These are phyloP conservation scores for Bipolaris cookei DNA, from an alignment of 2,329 filamentous ascomycete genomes.

Conservation along the genomic window DNA sequence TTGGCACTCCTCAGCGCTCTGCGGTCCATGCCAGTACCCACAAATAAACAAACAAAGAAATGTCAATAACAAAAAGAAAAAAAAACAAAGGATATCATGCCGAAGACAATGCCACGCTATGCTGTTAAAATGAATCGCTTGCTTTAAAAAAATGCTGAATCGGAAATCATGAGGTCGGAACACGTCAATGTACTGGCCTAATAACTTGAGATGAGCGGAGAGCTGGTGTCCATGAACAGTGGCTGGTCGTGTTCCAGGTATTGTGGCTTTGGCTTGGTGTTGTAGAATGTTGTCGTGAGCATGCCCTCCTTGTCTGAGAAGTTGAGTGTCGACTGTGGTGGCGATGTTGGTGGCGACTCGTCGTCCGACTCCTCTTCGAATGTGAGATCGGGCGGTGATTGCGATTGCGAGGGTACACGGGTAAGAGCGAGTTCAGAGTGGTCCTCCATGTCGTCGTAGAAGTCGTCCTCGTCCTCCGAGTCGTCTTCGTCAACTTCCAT, in stretches of 20 bases:
- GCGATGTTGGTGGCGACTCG: conserved; percentile 56
- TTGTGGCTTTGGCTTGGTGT: conserved; percentile 46
- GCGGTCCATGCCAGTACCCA: conserved; percentile 21
- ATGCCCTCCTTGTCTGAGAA: conserved; percentile 57
- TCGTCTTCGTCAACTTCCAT: conserved; percentile 52
- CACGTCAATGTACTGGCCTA: conserved; percentile 36
- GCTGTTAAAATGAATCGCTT: conserved; percentile 44
- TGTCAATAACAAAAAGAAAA: conserved; percentile 9
- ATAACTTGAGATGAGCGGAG: conserved; percentile 51
- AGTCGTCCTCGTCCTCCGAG: conserved; percentile 52
- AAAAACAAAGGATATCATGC: conserved; percentile 36
- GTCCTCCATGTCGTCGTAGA: conserved; percentile 56
- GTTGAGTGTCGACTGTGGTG: conserved; percentile 53
- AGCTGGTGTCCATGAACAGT: conserved; percentile 51
- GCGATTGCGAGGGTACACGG: conserved; percentile 52
- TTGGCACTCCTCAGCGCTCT: conserved; percentile 13
- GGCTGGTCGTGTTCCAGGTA: conserved; percentile 48
- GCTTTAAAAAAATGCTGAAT: conserved; percentile 49
- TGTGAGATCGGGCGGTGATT: conserved; percentile 58
- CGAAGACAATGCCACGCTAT: conserved; percentile 31
- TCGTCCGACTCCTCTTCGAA: conserved; percentile 58
- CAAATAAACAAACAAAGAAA: conserved; percentile 3
- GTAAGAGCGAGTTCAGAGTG: conserved; percentile 55
- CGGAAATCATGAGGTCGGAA: conserved; percentile 45
- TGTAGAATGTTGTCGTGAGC: conserved; percentile 55